Conservation (phyloP, 164 flowering plant species). For the Vitis rupestris region DNA sequence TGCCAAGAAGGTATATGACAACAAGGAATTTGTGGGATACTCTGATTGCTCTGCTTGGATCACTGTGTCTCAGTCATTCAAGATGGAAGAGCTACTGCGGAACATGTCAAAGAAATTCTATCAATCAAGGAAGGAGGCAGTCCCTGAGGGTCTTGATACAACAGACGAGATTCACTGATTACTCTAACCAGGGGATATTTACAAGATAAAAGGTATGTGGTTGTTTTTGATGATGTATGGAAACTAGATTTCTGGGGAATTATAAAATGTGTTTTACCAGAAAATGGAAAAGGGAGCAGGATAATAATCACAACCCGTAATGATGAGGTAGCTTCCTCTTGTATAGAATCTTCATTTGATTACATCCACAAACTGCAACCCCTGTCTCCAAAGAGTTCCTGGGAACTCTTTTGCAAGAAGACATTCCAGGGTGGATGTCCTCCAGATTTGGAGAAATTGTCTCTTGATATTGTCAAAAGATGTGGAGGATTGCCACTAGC, state of each 20-base stretch:
- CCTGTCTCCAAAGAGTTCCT: background rate
- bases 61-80: no score
- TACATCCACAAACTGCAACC: background rate
- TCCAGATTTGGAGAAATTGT: conserved; percentile 8
- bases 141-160: no score
- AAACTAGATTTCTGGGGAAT: no score
- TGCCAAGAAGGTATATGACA: no score
- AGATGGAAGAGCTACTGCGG: no score
- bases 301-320: conserved; percentile 20
- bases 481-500: conserved; percentile 32
- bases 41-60: conserved; percentile 18
- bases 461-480: background rate
- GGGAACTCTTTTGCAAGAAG: conserved; percentile 10
- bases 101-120: no score
- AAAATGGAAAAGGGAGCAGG: conserved; percentile 11
- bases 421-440: conserved; percentile 10
- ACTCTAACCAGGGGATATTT: background rate
- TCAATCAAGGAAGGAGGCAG: no score
- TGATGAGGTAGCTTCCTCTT: conserved; percentile 5
- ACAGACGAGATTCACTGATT: no score
- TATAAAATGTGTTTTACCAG: conserved; percentile 11
- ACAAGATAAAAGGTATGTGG: conserved; percentile 3
- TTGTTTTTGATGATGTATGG: conserved; percentile 10
- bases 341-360: background rate
- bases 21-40: no score